Evolutionary conservation across 768 basidiomycete genomes (phyloP), one percentile per base, ranked within the genome.

Genomic region (Tricholoma terreum): DNA sequence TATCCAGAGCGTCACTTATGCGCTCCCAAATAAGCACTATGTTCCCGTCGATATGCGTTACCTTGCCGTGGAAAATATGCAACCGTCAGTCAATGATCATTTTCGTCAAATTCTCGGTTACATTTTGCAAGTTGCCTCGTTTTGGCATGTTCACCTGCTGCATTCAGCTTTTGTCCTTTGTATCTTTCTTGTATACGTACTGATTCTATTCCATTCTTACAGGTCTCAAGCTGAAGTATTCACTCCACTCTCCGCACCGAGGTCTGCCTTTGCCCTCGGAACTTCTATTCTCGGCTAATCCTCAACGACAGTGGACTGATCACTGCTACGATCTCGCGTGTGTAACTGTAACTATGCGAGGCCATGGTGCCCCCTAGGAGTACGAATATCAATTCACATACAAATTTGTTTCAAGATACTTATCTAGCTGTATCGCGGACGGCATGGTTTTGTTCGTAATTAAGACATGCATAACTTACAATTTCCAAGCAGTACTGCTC

Each of bases 21-120:
- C 74, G 42, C 79, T 97, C 2, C 95, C 96, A 1, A 98, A 98
- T 78, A 92, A 94, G 74, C 95, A 97, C 68, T 98, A 96, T 70
- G 83, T 97, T 63, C 90, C 91, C 0, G 91, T 94, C 48, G 84
- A 91, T 69, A 88, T 93, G 85, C 72, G 71, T 53, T 91, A 90
- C 58, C 73, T 89, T 43, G 84, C 83, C 2, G 67, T 89, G 8
- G 88, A 90, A 63, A 92, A 92, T 66, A 61, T 80, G 36, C 84
- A 83, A 2, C 85, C 86, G 86, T 88, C 65, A 67, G 30, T 63
- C 40, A 58, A 58, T 40, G 40, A 60, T 50, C 33, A 17, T 19
- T 51, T 3, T 42, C 14, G 14, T 6, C 2, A 27, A 49, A 49
- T 34, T 6, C 33, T 45, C 6, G 11, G 9, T 50, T 14, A 8